phyloP scores from a whole-genome alignment of 2,329 filamentous ascomycete species.

The Trichoderma sp. region DNA sequence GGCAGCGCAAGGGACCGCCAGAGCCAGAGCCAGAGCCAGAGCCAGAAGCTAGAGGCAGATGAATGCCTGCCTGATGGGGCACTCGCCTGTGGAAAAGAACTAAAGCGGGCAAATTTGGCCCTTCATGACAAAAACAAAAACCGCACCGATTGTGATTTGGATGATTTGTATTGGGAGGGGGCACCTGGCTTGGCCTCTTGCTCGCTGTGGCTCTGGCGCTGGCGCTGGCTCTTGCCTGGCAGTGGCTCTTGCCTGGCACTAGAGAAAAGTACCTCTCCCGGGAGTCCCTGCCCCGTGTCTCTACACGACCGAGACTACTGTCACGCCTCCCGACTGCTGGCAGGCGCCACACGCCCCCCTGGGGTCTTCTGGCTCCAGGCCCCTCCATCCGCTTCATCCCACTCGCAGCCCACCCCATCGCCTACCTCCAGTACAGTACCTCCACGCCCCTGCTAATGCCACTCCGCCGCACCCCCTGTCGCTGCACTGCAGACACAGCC shows the following conservation, averaged over 20 bases:
- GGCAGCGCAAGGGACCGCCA: conserved; percentile 6
- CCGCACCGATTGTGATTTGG: not conserved
- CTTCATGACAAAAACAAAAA: not conserved
- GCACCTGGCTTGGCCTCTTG: not conserved
- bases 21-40: not conserved
- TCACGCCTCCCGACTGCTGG: conserved; percentile 16
- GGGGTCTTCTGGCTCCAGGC: not conserved
- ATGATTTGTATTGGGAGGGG: not conserved
- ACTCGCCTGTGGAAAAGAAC: not conserved
- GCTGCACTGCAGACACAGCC: conserved; percentile 12
- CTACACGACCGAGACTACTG: not conserved
- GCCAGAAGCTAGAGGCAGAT: not conserved
- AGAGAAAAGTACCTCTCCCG: conserved; percentile 18
- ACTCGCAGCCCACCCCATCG: conserved; percentile 24
- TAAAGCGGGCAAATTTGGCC: conserved; percentile 22
- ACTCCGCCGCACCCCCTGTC: conserved; percentile 17
- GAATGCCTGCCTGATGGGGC: conserved; percentile 24
- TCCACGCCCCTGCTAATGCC: not conserved
- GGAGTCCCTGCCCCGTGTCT: conserved; percentile 12
- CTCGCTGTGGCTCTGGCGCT: not conserved
- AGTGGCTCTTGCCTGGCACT: conserved; percentile 8
- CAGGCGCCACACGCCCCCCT: conserved; percentile 17
- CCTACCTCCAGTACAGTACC: not conserved
- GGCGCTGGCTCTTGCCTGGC: not conserved
- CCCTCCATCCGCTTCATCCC: conserved; percentile 21